Evolutionary conservation across 331 rosid species (phyloP), one percentile per base, ranked within the genome.

Genomic region (Malus hybrid): DNA sequence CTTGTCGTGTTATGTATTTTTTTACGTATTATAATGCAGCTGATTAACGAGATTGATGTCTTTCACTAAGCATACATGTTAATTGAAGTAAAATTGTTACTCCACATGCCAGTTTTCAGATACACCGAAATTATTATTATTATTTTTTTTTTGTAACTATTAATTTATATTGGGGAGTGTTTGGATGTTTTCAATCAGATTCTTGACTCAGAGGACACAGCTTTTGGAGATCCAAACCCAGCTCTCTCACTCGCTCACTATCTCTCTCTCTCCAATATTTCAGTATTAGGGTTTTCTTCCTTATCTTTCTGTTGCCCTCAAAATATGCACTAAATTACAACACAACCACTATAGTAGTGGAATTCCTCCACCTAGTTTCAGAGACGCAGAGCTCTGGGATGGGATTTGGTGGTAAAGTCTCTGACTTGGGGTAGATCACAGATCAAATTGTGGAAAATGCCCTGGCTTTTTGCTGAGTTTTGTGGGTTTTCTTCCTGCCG

Each of bases 151-250:
- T 61, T 6, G 14, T 20, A 18, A 36, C 16, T n/a, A 18, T 55
- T 71, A 18, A 39, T 69, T 63, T 52, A 34, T 19, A 28, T 69
- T 36, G 74, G 59, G 70, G 61, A 6, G 71, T 63, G 61, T 68
- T 74, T 57, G 56, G 66, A 56, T 61, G 75, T 24, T 20, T 59
- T 29, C 55, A 63, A 42, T 65, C 71, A 73, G 86, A 82, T 86
- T 84, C 78, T 79, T 72, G 62, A 22, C 52, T 70, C 67, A 78
- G 74, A 72, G 54, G 64, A 73, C 81, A 76, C 74, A 65, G 69
- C 79, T 67, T 66, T 73, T 36, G 74, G 76, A 75, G 85, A 80
- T 81, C 77, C 85, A 73, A 60, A 36, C 8, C 77, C 76, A 31
- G 32, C 32, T 31, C 32, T 31, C 32, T 31, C 32, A 2, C 33